Conservation (phyloP, 768 basidiomycete species). For the Cystobasidium ongulense region DNA sequence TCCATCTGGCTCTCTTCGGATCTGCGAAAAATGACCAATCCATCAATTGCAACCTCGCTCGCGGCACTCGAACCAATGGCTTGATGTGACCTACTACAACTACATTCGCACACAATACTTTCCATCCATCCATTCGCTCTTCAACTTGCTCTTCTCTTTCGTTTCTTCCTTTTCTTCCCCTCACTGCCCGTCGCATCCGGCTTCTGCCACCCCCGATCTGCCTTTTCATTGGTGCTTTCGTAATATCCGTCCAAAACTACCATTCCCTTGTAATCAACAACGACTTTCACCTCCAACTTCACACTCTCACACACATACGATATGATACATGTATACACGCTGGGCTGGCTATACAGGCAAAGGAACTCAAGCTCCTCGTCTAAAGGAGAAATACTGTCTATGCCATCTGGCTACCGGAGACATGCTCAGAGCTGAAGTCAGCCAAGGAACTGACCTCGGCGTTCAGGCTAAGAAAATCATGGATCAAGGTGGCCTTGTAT, state of each 20-base stretch:
- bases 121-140: no score
- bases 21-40: background rate
- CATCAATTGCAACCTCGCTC: no score
- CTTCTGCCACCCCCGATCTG: background rate
- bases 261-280: background rate
- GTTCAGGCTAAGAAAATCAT: constrained; percentile 93
- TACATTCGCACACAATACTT: no score
- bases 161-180: background rate
- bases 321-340: background rate
- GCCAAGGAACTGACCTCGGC: constrained; percentile 76
- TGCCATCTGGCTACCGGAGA: constrained; percentile 98
- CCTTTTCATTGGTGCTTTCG: background rate
- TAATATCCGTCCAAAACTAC: background rate
- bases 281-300: background rate
- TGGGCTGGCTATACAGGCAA: constrained; percentile 58
- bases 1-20: background rate
- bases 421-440: constrained; percentile 92
- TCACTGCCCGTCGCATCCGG: background rate
- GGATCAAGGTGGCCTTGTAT: constrained; percentile 89
- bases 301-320: background rate
- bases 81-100: no score
- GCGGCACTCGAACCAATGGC: no score
- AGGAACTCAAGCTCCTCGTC: constrained; percentile 92
- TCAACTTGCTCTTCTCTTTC: no score
- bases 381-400: constrained; percentile 84